Percentiles rank a stretch among this genome's conserved stretches.
Conservation (phyloP, 2,329 filamentous ascomycete genomes). For the Raffaelea deltoideospora region DNA sequence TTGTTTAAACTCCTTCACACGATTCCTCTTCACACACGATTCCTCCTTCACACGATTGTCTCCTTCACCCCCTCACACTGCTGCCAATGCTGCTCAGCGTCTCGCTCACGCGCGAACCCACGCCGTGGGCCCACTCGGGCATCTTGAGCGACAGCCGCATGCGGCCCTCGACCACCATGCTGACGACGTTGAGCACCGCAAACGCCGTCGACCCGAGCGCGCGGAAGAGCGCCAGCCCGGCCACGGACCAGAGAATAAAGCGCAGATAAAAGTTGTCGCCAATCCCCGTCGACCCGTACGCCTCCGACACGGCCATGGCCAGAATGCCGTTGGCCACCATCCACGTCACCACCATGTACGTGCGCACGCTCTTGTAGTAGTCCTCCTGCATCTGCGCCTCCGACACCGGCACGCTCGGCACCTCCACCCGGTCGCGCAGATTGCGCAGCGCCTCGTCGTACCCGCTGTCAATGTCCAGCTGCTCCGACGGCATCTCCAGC, state of each 20-base stretch:
- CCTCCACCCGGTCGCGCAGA: slow-evolving; percentile 81
- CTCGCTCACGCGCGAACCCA: slow-evolving; percentile 25
- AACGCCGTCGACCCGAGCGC: slow-evolving; percentile 71
- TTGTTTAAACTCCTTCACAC: too few species aligned
- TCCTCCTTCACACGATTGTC: neutral
- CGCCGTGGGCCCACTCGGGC: slow-evolving; percentile 32
- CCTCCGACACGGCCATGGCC: slow-evolving; percentile 83
- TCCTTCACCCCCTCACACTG: slow-evolving; percentile 21
- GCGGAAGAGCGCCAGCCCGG: slow-evolving; percentile 72
- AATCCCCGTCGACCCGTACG: slow-evolving; percentile 57
- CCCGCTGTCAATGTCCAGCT: slow-evolving; percentile 93
- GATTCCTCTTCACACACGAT: neutral
- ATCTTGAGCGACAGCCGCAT: slow-evolving; percentile 44
- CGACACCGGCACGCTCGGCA: slow-evolving; percentile 42
- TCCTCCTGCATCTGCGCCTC: slow-evolving; percentile 89
- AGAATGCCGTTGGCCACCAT: slow-evolving; percentile 84
- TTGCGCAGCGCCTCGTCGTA: slow-evolving; percentile 97
- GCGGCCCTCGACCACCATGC: slow-evolving; percentile 74
- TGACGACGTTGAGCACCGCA: slow-evolving; percentile 68
- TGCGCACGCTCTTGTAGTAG: slow-evolving; percentile 93
- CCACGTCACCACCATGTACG: slow-evolving; percentile 96
- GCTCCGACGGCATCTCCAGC: slow-evolving; percentile 93
- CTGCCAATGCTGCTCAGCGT: slow-evolving; percentile 34
- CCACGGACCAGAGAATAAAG: slow-evolving; percentile 88
- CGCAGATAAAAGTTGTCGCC: slow-evolving; percentile 79